phyloP scores from a whole-genome alignment of 179 eudicot genomes.

The Pouteria campechiana region DNA sequence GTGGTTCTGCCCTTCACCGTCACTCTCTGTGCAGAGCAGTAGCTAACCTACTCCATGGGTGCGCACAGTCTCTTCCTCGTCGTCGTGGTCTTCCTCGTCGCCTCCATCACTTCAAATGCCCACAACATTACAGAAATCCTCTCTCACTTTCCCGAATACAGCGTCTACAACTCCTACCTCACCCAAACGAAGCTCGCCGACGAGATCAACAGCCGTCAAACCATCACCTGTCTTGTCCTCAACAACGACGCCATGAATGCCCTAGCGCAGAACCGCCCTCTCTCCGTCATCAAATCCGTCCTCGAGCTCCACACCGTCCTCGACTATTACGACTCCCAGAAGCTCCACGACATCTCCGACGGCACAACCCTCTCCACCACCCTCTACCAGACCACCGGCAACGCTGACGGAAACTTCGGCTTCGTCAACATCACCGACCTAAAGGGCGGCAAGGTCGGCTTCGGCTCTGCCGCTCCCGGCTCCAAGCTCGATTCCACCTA shows the following conservation, averaged over 20 bases:
- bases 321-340: conserved; percentile 62
- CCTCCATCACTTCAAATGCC: conserved; percentile 11
- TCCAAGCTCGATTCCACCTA: conserved; percentile 47
- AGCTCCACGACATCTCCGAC: conserved; percentile 57
- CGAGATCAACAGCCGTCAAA: conserved; percentile 66
- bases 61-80: conserved; percentile 7
- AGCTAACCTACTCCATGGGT: conserved; percentile 34
- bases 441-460: conserved; percentile 63
- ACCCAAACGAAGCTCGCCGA: conserved; percentile 62
- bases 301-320: conserved; percentile 63
- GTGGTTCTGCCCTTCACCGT: too few species aligned
- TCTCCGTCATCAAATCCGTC: conserved; percentile 41
- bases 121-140: conserved; percentile 78
- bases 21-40: too few species aligned
- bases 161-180: conserved; percentile 39
- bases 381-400: conserved; percentile 71
- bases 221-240: conserved; percentile 66
- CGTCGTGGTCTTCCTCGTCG: conserved; percentile 10
- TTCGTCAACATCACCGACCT: conserved; percentile 67
- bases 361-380: conserved; percentile 56
- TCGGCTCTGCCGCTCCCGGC: conserved; percentile 52
- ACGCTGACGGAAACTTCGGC: conserved; percentile 28
- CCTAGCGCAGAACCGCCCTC: conserved; percentile 32
- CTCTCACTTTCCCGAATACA: conserved; percentile 30
- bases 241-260: conserved; percentile 41